phyloP scores from a whole-genome alignment of 148 eudicot species.

The Silene latifolia region DNA sequence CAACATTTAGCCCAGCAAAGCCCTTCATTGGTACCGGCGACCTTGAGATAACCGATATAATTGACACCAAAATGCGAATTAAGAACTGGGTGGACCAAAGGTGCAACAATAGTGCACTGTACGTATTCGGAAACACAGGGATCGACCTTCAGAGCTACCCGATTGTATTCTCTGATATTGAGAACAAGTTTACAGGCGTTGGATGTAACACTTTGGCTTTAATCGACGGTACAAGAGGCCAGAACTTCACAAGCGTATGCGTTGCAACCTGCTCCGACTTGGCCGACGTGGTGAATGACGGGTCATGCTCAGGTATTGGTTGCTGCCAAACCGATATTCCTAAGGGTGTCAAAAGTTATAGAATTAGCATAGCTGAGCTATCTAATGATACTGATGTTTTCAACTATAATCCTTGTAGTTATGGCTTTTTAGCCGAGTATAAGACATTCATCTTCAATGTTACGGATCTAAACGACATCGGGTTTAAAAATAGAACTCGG shows the following conservation, averaged over 20 bases:
- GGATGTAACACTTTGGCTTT: conserved; percentile 36
- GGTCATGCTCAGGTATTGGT: conserved; percentile 41
- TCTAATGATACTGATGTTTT: background rate
- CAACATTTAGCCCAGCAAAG: conserved; percentile 28
- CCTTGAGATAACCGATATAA: conserved; percentile 19
- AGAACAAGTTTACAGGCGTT: conserved; percentile 34
- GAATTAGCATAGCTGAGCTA: background rate
- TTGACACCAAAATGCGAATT: conserved; percentile 22
- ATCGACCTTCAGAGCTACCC: no score
- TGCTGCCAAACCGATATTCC: conserved; percentile 54
- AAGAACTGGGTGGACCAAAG: background rate
- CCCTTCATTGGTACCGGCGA: background rate
- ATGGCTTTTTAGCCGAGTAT: conserved; percentile 42
- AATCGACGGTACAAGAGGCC: background rate
- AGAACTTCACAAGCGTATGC: conserved; percentile 28
- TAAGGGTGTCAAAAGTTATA: conserved; percentile 20
- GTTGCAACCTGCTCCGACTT: conserved; percentile 30
- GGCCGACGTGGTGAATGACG: conserved; percentile 26
- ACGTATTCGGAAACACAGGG: background rate
- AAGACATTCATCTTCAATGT: conserved; percentile 30
- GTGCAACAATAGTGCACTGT: conserved; percentile 18
- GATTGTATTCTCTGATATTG: conserved; percentile 15
- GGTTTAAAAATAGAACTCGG: background rate
- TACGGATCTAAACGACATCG: conserved; percentile 32
- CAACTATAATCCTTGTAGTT: conserved; percentile 41